Percentiles rank a stretch among this genome's conserved stretches.
Evolutionary conservation across 179 eudicot genomes (phyloP).

Genomic region (Beta macrorhiza): DNA sequence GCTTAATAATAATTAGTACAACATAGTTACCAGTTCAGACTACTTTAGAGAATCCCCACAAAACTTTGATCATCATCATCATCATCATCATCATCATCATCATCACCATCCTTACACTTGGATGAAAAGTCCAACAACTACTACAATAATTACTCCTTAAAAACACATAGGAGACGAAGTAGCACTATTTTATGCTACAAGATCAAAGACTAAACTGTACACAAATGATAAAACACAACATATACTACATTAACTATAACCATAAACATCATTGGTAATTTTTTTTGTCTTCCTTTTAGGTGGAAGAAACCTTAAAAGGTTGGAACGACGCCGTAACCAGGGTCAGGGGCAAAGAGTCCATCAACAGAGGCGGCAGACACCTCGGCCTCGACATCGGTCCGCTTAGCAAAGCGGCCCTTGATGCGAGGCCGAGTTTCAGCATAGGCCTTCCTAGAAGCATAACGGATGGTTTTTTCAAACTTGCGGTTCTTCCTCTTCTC

Average conservation of each 20-base stretch:
- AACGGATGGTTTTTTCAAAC: conserved; percentile 77
- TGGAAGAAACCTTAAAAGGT: conserved; percentile 22
- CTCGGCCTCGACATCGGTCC: conserved; percentile 35
- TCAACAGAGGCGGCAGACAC: conserved; percentile 23
- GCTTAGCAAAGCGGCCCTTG: conserved; percentile 77
- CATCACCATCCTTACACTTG: not conserved
- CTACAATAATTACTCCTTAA: not conserved
- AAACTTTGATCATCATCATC: conserved; percentile 27
- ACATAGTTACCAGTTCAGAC: not conserved
- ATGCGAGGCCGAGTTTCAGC: conserved; percentile 74
- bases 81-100: conserved; percentile 21
- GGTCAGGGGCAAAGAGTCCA: conserved; percentile 34
- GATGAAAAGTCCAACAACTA: not conserved
- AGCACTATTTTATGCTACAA: conserved; percentile 6
- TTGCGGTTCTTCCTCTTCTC: conserved; percentile 78
- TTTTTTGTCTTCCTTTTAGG: not conserved
- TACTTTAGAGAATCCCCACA: conserved; percentile 21
- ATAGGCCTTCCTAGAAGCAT: conserved; percentile 77
- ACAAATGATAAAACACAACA: conserved; percentile 4
- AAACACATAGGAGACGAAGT: not conserved
- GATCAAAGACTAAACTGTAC: conserved; percentile 16
- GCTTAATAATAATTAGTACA: not conserved
- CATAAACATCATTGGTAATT: not conserved
- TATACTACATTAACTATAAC: not conserved
- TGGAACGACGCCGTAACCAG: conserved; percentile 49